Base-by-base conservation (phyloP, 2,329 filamentous ascomycete species). In the Talaromyces sp. region DNA sequence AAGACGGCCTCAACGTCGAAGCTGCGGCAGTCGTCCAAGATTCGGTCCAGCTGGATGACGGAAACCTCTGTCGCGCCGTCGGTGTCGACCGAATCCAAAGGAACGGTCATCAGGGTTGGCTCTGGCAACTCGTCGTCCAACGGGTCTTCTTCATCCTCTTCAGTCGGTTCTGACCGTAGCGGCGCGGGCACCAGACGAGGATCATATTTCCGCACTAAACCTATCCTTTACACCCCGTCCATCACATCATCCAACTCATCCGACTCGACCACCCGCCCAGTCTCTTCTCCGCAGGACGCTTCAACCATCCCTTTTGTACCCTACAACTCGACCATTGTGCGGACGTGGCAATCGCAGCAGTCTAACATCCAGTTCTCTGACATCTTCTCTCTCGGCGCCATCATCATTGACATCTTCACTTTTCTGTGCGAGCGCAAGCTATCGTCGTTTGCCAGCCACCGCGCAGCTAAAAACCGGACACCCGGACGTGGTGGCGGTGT, bases 341-440 rank as follows among this genome's bases (percentile, higher is more conserved):
- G 75, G 57, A 75, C 69, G 8, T 76, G 71, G 71, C 80, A 77
- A 68, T 73, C 73, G 4, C 69, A 67, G 44, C 71, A 73, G 57
- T 67, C 69, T 27, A 69, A 73, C 55, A 69, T 71, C 30, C 69
- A 71, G 54, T 65, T 75, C 44, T 79, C 82, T 13, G 85, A 88
- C 65, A 73, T 87, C 17, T 88, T 84, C 72, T 84, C 83, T 28
- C 77, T 88, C 0, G 85, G 79, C 4, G 85, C 84, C 57, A 74
- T 86, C 22, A 84, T 79, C 62, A 72, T 87, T 19, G 84, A 87
- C 64, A 82, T 88, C 47, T 67, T 87, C 19, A 86, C 84, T 1
- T 81, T 83, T 65, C 77, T 87, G 64, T 76, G 85, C 65, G 83
- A 84, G 65, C 81, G 82, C 68, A 84, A 82, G 60, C 76, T 80